These are phyloP conservation scores for Pulveroboletus frians DNA, from an alignment of 768 basidiomycete genomes.

Conservation along the genomic window DNA sequence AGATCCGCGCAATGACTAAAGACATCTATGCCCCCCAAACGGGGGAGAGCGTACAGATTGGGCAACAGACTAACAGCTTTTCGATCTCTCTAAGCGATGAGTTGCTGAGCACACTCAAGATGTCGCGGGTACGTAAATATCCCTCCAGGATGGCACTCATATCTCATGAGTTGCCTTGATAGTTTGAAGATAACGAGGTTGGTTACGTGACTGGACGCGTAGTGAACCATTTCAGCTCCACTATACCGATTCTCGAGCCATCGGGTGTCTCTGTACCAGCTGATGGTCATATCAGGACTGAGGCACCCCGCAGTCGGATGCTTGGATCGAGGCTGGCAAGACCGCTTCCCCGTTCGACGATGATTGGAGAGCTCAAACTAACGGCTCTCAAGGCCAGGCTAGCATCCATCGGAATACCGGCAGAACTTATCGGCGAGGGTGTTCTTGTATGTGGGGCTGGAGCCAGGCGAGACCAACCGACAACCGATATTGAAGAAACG, in stretches of 20 bases:
- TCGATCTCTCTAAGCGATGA: constrained; percentile 92
- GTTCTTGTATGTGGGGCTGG: constrained; percentile 80
- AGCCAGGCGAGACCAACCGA: constrained; percentile 38
- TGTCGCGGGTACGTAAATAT: constrained; percentile 70
- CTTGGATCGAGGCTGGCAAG: constrained; percentile 65
- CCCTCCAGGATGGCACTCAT: not conserved
- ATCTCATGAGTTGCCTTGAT: constrained; percentile 1
- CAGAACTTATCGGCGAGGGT: constrained; percentile 97
- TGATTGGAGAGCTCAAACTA: constrained; percentile 96
- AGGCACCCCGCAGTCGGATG: constrained; percentile 34
- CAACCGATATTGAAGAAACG: constrained; percentile 52
- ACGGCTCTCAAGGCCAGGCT: constrained; percentile 83
- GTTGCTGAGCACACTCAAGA: constrained; percentile 68
- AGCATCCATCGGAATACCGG: constrained; percentile 68
- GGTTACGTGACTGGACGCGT: constrained; percentile 90
- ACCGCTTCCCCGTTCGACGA: constrained; percentile 79
- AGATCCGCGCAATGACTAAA: constrained; percentile 85
- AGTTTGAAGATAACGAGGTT: constrained; percentile 99
- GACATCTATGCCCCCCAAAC: constrained; percentile 78
- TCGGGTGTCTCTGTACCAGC: constrained; percentile 32
- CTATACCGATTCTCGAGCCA: constrained; percentile 84
- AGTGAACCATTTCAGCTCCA: constrained; percentile 77
- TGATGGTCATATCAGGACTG: constrained; percentile 19
- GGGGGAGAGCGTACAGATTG: constrained; percentile 83
- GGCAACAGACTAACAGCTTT: constrained; percentile 93